phyloP scores from a whole-genome alignment of 1,284 basidiomycete genomes.

The Moesziomyces sp. region DNA sequence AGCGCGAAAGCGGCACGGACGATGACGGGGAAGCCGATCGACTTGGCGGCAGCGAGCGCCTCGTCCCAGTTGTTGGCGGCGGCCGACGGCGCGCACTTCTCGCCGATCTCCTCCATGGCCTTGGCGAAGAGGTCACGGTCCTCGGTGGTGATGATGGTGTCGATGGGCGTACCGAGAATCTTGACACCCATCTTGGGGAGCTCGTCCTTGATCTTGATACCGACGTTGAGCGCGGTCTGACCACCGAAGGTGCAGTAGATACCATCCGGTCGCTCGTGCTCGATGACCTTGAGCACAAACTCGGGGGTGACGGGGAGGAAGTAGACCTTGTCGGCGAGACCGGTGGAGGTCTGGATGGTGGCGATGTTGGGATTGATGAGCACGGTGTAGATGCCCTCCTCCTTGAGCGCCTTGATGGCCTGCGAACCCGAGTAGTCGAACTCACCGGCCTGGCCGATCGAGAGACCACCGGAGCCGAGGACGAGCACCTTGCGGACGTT shows the following conservation, averaged over 20 bases:
- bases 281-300: conserved; percentile 96
- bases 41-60: conserved; percentile 82
- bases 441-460: conserved; percentile 97
- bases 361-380: conserved; percentile 98
- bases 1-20: conserved; percentile 96
- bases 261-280: conserved; percentile 97
- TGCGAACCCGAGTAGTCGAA: conserved; percentile 99
- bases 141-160: conserved; percentile 97
- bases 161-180: conserved; percentile 95
- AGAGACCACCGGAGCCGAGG: conserved; percentile 95
- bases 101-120: conserved; percentile 96
- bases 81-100: conserved; percentile 90
- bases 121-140: conserved; percentile 92
- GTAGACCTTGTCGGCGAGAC: conserved; percentile 98
- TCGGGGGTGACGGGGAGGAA: conserved; percentile 98
- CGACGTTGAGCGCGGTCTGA: conserved; percentile 95
- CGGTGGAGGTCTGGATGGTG: conserved; percentile 98
- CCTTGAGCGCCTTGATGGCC: conserved; percentile 98
- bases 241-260: conserved; percentile 99
- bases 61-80: conserved; percentile 79
- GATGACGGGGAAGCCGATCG: conserved; percentile 96
- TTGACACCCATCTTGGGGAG: conserved; percentile 82
- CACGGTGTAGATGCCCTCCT: conserved; percentile 98
- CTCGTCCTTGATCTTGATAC: conserved; percentile 96
- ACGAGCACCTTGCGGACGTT: conserved; percentile 92